Conservation (phyloP, 1,139 yeast species). For the Lodderomyces pseudojiufengensis region DNA sequence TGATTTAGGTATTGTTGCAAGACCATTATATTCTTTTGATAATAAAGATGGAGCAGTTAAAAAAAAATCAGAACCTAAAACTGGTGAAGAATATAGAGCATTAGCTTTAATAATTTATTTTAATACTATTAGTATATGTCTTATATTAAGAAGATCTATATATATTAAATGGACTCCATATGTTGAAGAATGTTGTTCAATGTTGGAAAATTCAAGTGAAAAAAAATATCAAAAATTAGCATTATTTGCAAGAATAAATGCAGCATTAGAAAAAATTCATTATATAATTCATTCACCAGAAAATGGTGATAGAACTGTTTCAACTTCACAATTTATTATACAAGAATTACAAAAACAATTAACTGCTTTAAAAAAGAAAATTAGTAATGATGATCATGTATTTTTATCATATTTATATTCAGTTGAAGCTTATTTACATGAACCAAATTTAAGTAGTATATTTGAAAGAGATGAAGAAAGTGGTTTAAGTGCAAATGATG, state of each 20-base stretch:
- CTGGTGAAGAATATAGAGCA: conserved; percentile 26
- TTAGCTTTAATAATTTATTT: conserved; percentile 48
- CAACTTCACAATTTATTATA: conserved; percentile 30
- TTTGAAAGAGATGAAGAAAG: conserved; percentile 12
- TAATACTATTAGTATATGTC: conserved; percentile 49
- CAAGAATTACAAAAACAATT: conserved; percentile 43
- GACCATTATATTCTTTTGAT: conserved; percentile 36
- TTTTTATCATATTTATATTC: conserved; percentile 54
- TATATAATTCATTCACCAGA: conserved; percentile 43
- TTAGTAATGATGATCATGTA: conserved; percentile 38
- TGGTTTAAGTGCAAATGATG: conserved; percentile 27
- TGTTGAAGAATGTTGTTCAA: conserved; percentile 58
- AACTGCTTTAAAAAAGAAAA: conserved; percentile 30
- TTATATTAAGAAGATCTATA: conserved; percentile 50
- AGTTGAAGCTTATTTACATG: conserved; percentile 73
- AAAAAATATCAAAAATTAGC: conserved; percentile 43
- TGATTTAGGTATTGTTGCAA: conserved; percentile 70
- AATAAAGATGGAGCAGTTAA: conserved; percentile 34
- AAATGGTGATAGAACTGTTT: conserved; percentile 20
- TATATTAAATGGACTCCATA: conserved; percentile 57
- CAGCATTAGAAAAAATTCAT: conserved; percentile 62
- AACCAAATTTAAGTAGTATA: conserved; percentile 44
- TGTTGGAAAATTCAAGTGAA: conserved; percentile 38
- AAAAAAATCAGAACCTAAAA: conserved; percentile 10
- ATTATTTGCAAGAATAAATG: conserved; percentile 55